These are phyloP conservation scores for Asterophora lycoperdoides DNA, from an alignment of 768 basidiomycete species.

Conservation along the genomic window DNA sequence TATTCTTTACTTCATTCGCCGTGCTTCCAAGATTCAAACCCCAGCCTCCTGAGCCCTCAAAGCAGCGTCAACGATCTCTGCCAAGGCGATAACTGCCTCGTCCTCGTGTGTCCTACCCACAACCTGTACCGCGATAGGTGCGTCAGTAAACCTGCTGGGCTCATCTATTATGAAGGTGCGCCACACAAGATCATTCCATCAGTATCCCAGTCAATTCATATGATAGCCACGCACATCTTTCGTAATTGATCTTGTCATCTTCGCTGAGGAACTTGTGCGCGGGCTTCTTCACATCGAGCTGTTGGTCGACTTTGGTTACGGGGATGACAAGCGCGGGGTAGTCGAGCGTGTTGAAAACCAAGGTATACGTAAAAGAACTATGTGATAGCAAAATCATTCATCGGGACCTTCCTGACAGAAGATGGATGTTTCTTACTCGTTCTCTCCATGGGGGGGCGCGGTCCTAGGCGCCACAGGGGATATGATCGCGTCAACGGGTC, in stretches of 20 bases:
- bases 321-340: slow-evolving; percentile 61
- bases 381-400: background rate
- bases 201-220: slow-evolving; percentile 3
- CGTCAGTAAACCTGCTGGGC: slow-evolving; percentile 49
- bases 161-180: slow-evolving; percentile 38
- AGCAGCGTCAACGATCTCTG: slow-evolving; percentile 53
- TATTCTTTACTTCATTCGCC: too few relatives aligned
- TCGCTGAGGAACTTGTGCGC: slow-evolving; percentile 44
- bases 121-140: slow-evolving; percentile 63
- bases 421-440: slow-evolving; percentile 34
- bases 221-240: slow-evolving; percentile 42
- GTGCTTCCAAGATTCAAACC: too few relatives aligned
- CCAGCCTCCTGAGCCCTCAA: slow-evolving; percentile 26
- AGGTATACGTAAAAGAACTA: slow-evolving; percentile 52
- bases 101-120: slow-evolving; percentile 70
- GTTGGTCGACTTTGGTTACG: slow-evolving; percentile 54
- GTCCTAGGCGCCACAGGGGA: slow-evolving; percentile 55
- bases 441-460: slow-evolving; percentile 61
- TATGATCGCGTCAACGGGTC: slow-evolving; percentile 76
- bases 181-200: too few relatives aligned
- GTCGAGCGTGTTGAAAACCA: slow-evolving; percentile 67
- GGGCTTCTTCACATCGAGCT: slow-evolving; percentile 44
- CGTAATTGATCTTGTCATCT: slow-evolving; percentile 45
- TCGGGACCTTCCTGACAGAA: too few relatives aligned
- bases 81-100: slow-evolving; percentile 68